Evolutionary conservation across 208 protist genomes (phyloP), one percentile per base, ranked within the genome.

Genomic region (Trypanosoma vivax): DNA sequence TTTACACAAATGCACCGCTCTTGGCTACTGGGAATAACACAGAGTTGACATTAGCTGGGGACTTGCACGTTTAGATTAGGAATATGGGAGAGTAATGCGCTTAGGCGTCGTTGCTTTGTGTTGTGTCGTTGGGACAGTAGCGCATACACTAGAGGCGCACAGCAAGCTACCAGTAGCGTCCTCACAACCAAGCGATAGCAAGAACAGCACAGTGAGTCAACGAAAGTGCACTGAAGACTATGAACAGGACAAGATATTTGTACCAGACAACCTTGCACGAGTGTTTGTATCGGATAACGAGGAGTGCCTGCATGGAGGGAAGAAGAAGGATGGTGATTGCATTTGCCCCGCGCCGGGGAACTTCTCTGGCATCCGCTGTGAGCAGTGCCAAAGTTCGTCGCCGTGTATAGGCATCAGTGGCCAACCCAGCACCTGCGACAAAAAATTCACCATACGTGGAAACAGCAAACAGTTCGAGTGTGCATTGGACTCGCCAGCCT

Each of bases 401-500:
- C 71, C 76, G 19, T 94, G 87, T 59, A 14, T 18, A 24, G 24
- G 5, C 14, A 50, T 66, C 37, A 58, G 48, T 31, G 79, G 69
- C 18, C 19, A 21, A 0, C n/a, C 52, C 2, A 50, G 43, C 0
- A 41, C 46, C 24, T 94, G 87, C 70, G 37, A 89, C 56, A 51
- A 29, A 1, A 39, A 42, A 41, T 43, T 90, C 18, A 50, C 42
- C 43, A 64, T 78, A 28, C 69, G 68, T 23, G 78, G 87, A 27
- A 66, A 72, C 42, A 84, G 71, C 37, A 94, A 89, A 52, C 65
- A 90, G 46, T 85, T 94, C 55, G 66, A 90, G 60, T 94, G 87
- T 59, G 37, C 25, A 1, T 56, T 94, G 7, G 27, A 70, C 13
- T 68, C 73, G 10, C 60, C 60, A 9, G 82, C 75, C 38, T 84